Evolutionary conservation across 1,139 yeast genomes (phyloP).

Genomic region (Blastobotrys capitulatus): DNA sequence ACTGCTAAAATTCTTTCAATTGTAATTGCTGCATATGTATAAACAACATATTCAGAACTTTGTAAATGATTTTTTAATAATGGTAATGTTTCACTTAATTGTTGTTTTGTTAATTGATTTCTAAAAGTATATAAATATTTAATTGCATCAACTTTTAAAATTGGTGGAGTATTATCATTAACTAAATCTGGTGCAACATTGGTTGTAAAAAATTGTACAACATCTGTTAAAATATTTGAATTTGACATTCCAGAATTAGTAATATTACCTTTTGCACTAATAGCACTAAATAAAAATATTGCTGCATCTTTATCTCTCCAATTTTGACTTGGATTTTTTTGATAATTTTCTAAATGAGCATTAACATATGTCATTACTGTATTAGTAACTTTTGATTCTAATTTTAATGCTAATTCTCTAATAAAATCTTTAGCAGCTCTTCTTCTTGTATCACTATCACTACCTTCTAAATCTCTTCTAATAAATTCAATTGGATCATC

Average conservation of each 20-base stretch:
- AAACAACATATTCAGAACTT: constrained; percentile 69
- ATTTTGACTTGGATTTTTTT: constrained; percentile 37
- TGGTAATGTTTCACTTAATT: constrained; percentile 76
- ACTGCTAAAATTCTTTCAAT: constrained; percentile 82
- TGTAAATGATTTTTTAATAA: constrained; percentile 61
- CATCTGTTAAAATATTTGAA: constrained; percentile 78
- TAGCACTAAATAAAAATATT: constrained; percentile 74
- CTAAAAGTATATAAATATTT: constrained; percentile 85
- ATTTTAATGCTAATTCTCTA: constrained; percentile 76
- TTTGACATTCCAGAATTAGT: constrained; percentile 86
- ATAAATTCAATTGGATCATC: constrained; percentile 95
- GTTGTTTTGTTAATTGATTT: constrained; percentile 86
- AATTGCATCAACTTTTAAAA: constrained; percentile 86
- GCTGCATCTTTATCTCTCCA: constrained; percentile 92
- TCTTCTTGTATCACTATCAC: constrained; percentile 89
- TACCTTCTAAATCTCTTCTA: constrained; percentile 89
- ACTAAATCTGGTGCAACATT: constrained; percentile 80
- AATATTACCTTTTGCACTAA: constrained; percentile 85
- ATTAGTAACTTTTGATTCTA: constrained; percentile 67
- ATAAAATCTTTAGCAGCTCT: constrained; percentile 87
- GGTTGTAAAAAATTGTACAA: constrained; percentile 74
- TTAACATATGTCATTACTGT: constrained; percentile 75
- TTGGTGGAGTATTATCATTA: constrained; percentile 38
- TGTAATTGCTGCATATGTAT: constrained; percentile 90
- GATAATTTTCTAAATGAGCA: constrained; percentile 52